Conservation (phyloP, 1,284 basidiomycete species). For the Ustilago hordei region DNA sequence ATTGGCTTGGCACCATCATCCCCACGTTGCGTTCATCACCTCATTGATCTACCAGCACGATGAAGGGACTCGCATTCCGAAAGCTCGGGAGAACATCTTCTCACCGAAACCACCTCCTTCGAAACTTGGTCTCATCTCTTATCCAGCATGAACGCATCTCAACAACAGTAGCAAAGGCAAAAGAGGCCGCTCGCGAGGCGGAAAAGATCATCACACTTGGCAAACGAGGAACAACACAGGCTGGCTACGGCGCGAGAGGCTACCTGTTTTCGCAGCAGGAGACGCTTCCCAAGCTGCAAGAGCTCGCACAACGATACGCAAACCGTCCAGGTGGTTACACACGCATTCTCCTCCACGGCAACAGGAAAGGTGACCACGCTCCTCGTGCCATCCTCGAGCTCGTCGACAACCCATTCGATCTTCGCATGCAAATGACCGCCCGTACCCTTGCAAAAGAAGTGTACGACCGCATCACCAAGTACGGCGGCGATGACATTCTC, state of each 20-base stretch:
- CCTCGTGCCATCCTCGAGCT: slow-evolving; percentile 91
- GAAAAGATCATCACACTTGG: slow-evolving; percentile 80
- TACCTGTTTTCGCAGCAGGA: slow-evolving; percentile 61
- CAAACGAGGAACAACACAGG: slow-evolving; percentile 56
- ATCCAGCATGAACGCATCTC: slow-evolving; percentile 96
- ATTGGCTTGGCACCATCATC: background rate
- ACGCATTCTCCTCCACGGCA: slow-evolving; percentile 88
- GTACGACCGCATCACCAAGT: slow-evolving; percentile 48
- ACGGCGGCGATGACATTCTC: slow-evolving; percentile 51
- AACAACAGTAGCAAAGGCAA: slow-evolving; percentile 95
- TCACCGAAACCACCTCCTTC: slow-evolving; percentile 47
- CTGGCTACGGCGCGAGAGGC: slow-evolving; percentile 51
- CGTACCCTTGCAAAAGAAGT: slow-evolving; percentile 62
- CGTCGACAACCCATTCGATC: slow-evolving; percentile 91
- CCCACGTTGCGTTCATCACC: background rate
- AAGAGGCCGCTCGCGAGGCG: slow-evolving; percentile 87
- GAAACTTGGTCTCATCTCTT: slow-evolving; percentile 91
- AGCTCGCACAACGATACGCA: slow-evolving; percentile 84
- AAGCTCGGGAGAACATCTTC: slow-evolving; percentile 63
- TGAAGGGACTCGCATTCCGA: slow-evolving; percentile 68
- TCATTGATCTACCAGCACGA: slow-evolving; percentile 19
- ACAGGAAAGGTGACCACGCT: slow-evolving; percentile 90
- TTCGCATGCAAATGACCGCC: slow-evolving; percentile 73
- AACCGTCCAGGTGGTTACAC: slow-evolving; percentile 93
- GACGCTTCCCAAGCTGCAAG: slow-evolving; percentile 82